phyloP scores from a whole-genome alignment of 2,329 filamentous ascomycete genomes.

The Nemania sp. region DNA sequence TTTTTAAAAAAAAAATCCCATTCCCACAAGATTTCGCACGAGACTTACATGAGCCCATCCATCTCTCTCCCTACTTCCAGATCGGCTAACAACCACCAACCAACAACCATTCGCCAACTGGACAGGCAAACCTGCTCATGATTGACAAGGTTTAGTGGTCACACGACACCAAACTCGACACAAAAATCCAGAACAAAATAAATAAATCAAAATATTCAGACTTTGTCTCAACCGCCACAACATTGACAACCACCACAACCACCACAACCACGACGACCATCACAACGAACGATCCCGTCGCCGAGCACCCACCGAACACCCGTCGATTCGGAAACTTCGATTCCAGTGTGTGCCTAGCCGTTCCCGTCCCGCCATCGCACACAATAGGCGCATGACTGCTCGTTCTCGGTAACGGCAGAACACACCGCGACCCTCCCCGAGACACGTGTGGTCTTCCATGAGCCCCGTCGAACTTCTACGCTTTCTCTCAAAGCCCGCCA shows the following conservation, averaged over 20 bases:
- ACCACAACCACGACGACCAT: constrained; percentile 1
- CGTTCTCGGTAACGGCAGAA: constrained; percentile 28
- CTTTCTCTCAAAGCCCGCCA: constrained; percentile 92
- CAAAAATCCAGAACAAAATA: too few species aligned
- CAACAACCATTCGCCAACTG: background rate
- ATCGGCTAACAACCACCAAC: background rate
- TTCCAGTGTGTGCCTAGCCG: constrained; percentile 6
- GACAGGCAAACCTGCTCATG: background rate
- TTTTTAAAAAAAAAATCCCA: constrained; percentile 9
- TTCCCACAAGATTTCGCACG: constrained; percentile 17
- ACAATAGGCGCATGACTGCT: constrained; percentile 19
- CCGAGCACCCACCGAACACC: background rate
- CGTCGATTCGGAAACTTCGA: too few species aligned
- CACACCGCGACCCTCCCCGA: constrained; percentile 31
- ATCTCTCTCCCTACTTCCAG: background rate
- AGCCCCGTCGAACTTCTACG: constrained; percentile 87
- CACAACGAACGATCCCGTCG: background rate
- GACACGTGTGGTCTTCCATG: constrained; percentile 67
- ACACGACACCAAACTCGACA: constrained; percentile 25
- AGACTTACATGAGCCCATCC: background rate
- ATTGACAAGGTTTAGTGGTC: constrained; percentile 19
- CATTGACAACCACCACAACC: background rate
- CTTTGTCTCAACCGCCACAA: too few species aligned
- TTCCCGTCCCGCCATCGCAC: background rate
- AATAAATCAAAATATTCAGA: too few species aligned